Percentiles rank a stretch among this genome's conserved stretches.
These are phyloP conservation scores for Paraglomus brasilianum DNA, from an alignment of 192 early-diverging fungal genomes.

Conservation along the genomic window DNA sequence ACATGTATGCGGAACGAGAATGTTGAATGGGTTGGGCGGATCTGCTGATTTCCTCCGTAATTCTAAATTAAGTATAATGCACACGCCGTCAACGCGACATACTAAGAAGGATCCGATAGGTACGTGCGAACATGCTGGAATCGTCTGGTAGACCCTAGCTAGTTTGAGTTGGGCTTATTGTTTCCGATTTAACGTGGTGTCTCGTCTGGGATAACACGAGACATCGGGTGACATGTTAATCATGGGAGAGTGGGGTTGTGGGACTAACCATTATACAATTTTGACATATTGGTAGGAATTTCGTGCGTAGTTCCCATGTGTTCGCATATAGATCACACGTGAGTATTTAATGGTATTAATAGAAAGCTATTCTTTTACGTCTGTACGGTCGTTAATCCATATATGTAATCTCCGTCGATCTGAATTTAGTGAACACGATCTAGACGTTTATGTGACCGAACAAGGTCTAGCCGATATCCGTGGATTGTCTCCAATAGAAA, in stretches of 20 bases:
- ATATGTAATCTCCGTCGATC: no score
- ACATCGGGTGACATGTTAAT: no score
- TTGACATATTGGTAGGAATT: background rate
- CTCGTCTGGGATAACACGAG: no score
- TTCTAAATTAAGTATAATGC: constrained; percentile 43
- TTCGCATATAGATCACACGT: constrained; percentile 44
- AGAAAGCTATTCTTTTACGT: no score
- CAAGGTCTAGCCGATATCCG: constrained; percentile 46
- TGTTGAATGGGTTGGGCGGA: constrained; percentile 47
- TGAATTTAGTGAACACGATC: constrained; percentile 37
- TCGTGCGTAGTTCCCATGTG: constrained; percentile 44
- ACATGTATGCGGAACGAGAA: constrained; percentile 40
- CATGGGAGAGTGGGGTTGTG: no score
- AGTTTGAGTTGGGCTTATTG: no score
- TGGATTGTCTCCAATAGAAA: constrained; percentile 41
- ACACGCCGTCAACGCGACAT: constrained; percentile 43
- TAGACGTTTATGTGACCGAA: constrained; percentile 46
- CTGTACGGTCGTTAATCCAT: no score
- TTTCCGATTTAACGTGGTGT: no score
- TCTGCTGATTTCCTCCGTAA: constrained; percentile 43
- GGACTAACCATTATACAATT: background rate
- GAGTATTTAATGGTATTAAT: constrained; percentile 5
- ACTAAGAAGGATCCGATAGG: constrained; percentile 40
- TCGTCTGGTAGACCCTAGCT: no score
- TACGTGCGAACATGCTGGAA: no score